These are phyloP conservation scores for Xylaria digitata DNA, from an alignment of 2,329 filamentous ascomycete genomes.

Conservation along the genomic window DNA sequence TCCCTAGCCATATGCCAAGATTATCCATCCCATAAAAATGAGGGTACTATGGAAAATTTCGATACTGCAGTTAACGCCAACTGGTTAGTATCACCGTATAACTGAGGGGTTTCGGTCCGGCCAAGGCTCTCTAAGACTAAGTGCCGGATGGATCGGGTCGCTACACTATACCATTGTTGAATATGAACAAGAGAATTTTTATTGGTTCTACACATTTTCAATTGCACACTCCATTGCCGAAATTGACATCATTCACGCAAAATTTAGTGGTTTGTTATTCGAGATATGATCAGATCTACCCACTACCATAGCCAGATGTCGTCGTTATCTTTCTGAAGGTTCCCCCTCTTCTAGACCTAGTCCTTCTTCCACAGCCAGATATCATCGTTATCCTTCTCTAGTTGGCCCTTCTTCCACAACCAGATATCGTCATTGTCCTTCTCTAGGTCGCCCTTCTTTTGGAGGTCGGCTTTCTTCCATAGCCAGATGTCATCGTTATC, in stretches of 20 bases:
- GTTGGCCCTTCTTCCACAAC: slow-evolving; percentile 44
- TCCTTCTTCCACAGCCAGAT: slow-evolving; percentile 42
- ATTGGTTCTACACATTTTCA: too few species aligned
- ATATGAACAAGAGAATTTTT: too few species aligned
- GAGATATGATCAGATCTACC: background rate
- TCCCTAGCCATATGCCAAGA: background rate
- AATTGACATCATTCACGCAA: too few species aligned
- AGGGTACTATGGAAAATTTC: background rate
- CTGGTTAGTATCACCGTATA: slow-evolving; percentile 5
- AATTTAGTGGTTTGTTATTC: background rate
- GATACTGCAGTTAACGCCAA: background rate
- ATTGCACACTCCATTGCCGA: too few species aligned
- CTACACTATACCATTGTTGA: too few species aligned
- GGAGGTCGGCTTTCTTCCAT: slow-evolving; percentile 30
- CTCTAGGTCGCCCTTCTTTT: slow-evolving; percentile 28
- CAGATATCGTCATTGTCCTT: slow-evolving; percentile 40
- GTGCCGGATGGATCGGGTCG: too few species aligned
- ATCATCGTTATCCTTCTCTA: slow-evolving; percentile 45
- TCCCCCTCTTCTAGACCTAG: slow-evolving; percentile 20
- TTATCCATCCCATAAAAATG: background rate
- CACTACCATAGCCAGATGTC: slow-evolving; percentile 39
- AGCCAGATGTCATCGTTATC: slow-evolving; percentile 40
- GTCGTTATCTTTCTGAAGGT: slow-evolving; percentile 37
- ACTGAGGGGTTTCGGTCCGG: background rate
- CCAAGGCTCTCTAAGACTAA: background rate